Percentiles rank a stretch among this genome's conserved stretches.
phyloP scores from a whole-genome alignment of 176 grass and related monocot species.

The Lolium multiflorum region DNA sequence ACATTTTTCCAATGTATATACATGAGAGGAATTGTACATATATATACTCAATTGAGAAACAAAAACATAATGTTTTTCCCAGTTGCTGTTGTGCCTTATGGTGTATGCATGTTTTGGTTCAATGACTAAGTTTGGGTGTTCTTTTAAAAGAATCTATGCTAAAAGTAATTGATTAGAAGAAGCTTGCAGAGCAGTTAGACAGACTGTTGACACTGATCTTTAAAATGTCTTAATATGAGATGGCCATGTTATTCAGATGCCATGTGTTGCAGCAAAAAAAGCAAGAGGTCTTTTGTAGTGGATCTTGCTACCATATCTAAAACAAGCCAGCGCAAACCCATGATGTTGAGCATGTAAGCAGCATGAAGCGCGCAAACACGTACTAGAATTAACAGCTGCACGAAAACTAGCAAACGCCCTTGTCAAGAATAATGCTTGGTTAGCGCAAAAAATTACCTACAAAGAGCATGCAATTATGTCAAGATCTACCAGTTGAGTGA shows the following conservation, averaged over 20 bases:
- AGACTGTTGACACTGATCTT: neutral
- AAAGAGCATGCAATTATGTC: slow-evolving; percentile 23
- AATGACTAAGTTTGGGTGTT: neutral
- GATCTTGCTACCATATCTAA: slow-evolving; percentile 46
- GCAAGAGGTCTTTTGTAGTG: slow-evolving; percentile 38
- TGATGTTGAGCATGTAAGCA: slow-evolving; percentile 26
- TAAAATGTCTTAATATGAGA: neutral
- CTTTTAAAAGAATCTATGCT: neutral
- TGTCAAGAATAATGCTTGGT: slow-evolving; percentile 11
- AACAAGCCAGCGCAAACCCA: slow-evolving; percentile 39
- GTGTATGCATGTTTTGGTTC: neutral
- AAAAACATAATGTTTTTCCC: neutral
- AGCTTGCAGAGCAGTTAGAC: neutral
- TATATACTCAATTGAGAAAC: slow-evolving; percentile 23
- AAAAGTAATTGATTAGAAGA: neutral
- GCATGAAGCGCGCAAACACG: slow-evolving; percentile 14
- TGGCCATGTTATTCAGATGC: slow-evolving; percentile 42
- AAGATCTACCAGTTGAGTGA: slow-evolving; percentile 8
- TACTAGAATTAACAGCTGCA: slow-evolving; percentile 10
- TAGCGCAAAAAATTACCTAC: slow-evolving; percentile 3
- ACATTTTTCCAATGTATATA: slow-evolving; percentile 19
- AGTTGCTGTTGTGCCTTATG: neutral
- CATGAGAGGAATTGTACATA: slow-evolving; percentile 37
- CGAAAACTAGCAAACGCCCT: neutral
- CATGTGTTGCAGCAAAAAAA: slow-evolving; percentile 33